phyloP scores from a whole-genome alignment of 2,329 filamentous ascomycete species.

The Trichoderma sp. region DNA sequence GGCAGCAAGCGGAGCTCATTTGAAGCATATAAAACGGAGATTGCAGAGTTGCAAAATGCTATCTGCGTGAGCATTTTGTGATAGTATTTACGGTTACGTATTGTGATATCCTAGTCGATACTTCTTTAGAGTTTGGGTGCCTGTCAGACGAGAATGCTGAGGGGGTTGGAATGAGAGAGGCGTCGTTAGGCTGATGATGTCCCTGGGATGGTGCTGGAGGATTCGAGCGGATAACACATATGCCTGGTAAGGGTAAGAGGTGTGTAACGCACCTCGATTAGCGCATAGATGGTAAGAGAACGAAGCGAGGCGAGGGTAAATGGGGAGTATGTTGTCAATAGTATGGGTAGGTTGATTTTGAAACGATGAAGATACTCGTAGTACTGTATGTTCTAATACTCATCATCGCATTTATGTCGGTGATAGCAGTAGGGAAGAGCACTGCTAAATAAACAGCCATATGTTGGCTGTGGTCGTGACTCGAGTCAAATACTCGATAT shows the following conservation, averaged over 20 bases:
- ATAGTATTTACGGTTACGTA: neutral
- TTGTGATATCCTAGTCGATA: neutral
- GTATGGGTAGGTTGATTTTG: neutral
- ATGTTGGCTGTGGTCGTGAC: neutral
- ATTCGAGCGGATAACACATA: neutral
- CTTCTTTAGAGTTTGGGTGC: slow-evolving; percentile 8
- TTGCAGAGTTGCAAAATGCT: neutral
- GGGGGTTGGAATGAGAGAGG: neutral
- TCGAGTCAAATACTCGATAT: neutral
- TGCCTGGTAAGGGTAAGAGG: neutral
- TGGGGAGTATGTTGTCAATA: neutral
- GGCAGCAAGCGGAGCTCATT: slow-evolving; percentile 7
- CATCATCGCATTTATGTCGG: neutral
- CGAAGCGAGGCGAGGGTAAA: neutral
- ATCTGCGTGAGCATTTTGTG: neutral
- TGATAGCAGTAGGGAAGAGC: neutral
- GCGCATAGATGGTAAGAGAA: neutral
- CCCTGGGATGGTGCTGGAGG: neutral
- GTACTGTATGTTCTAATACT: neutral
- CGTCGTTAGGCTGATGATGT: neutral
- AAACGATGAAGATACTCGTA: neutral
- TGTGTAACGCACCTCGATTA: neutral
- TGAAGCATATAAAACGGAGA: neutral
- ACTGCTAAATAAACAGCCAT: neutral
- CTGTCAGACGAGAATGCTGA: neutral